Evolutionary conservation across 2,329 filamentous ascomycete species (phyloP).

Genomic region (Fusarium sp.): DNA sequence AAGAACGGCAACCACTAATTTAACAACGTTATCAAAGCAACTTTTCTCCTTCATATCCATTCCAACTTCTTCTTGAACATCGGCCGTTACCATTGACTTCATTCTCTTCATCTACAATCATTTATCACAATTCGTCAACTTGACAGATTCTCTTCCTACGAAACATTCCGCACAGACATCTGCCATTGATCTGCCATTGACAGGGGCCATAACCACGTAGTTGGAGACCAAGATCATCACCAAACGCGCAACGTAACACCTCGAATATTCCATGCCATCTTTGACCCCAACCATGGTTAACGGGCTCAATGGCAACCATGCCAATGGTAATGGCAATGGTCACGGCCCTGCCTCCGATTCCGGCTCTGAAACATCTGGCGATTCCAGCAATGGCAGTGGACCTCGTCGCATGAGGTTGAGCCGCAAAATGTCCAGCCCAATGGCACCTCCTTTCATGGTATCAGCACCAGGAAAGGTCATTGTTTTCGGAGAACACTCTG

Average conservation of each 20-base stretch:
- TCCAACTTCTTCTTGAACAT: slow-evolving; percentile 8
- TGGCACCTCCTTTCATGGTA: slow-evolving; percentile 95
- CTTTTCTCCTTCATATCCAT: slow-evolving; percentile 21
- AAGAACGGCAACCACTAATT: slow-evolving; percentile 38
- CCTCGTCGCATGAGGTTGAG: slow-evolving; percentile 57
- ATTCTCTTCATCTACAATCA: slow-evolving; percentile 16
- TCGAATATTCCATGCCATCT: slow-evolving; percentile 41
- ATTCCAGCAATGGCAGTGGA: slow-evolving; percentile 53
- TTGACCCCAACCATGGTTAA: slow-evolving; percentile 41
- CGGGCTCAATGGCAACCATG: slow-evolving; percentile 43
- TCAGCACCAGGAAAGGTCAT: slow-evolving; percentile 98
- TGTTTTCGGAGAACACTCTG: slow-evolving; percentile 96
- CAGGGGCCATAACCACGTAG: slow-evolving; percentile 21
- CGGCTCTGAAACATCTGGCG: slow-evolving; percentile 46
- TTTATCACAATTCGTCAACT: not conserved
- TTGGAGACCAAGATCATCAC: slow-evolving; percentile 24
- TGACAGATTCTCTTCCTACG: not conserved
- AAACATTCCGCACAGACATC: slow-evolving; percentile 17
- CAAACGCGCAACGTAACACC: slow-evolving; percentile 32
- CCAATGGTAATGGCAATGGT: slow-evolving; percentile 21
- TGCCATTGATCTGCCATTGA: slow-evolving; percentile 6
- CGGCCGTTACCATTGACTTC: slow-evolving; percentile 2
- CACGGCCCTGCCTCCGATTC: slow-evolving; percentile 43
- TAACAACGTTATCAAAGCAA: slow-evolving; percentile 26
- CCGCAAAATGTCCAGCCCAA: slow-evolving; percentile 72